phyloP scores from a whole-genome alignment of 2,329 filamentous ascomycete genomes.

The Aspergillus sp. region DNA sequence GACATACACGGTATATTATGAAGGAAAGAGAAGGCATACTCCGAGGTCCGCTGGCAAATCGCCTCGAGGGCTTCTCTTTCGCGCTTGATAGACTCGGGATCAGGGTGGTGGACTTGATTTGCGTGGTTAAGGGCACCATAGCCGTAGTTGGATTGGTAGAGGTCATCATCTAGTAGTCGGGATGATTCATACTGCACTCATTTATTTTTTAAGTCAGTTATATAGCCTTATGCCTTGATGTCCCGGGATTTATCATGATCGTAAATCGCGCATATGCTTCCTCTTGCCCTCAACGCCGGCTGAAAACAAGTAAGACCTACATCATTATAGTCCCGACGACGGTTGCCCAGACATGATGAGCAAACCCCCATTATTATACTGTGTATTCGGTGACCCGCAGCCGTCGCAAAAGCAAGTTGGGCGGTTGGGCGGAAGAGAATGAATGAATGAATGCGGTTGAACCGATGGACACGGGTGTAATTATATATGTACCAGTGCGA shows the following conservation, averaged over 20 bases:
- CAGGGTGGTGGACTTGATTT: slow-evolving; percentile 30
- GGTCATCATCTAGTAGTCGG: slow-evolving; percentile 38
- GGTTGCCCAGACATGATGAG: slow-evolving; percentile 35
- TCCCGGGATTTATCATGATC: no score
- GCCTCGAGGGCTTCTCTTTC: slow-evolving; percentile 40
- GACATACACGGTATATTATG: not conserved
- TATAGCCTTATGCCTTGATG: no score
- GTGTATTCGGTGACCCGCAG: not conserved
- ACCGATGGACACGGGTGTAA: slow-evolving; percentile 20
- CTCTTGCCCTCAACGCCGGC: not conserved
- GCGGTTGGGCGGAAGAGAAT: not conserved
- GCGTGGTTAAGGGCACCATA: slow-evolving; percentile 34
- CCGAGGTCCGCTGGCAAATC: slow-evolving; percentile 41
- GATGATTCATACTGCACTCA: slow-evolving; percentile 31
- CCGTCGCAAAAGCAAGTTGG: not conserved
- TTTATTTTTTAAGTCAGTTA: no score
- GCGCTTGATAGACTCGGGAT: slow-evolving; percentile 35
- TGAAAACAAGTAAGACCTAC: slow-evolving; percentile 14
- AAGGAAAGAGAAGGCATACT: slow-evolving; percentile 24
- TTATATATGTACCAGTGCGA: slow-evolving; percentile 8
- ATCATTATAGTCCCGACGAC: slow-evolving; percentile 32
- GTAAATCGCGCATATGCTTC: no score
- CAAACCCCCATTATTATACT: slow-evolving; percentile 35
- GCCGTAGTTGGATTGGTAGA: slow-evolving; percentile 37
- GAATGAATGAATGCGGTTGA: slow-evolving; percentile 9